phyloP scores from a whole-genome alignment of 2,329 filamentous ascomycete genomes.

The Sclerotiophoma versabilis region DNA sequence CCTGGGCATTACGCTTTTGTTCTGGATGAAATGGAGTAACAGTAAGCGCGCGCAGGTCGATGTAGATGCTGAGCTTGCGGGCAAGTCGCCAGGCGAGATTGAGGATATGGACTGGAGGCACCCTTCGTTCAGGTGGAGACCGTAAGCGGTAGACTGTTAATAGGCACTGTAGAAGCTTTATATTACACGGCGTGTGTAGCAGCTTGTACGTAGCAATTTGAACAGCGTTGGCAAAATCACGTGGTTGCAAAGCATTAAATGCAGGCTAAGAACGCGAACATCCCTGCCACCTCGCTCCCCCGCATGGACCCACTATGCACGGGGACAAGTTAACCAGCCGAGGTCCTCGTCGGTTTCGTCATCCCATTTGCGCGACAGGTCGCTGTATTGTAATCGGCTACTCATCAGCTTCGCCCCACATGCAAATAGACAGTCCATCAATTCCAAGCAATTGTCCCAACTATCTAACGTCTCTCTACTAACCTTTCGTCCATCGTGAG shows the following conservation, averaged over 20 bases:
- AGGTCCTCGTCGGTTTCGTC: constrained; percentile 11
- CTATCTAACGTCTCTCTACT: too few species aligned
- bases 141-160: constrained; percentile 27
- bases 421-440: neutral
- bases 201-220: neutral
- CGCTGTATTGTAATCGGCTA: neutral
- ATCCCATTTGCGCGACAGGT: too few species aligned
- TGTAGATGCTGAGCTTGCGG: constrained; percentile 63
- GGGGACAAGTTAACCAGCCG: constrained; percentile 10
- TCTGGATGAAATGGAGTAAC: constrained; percentile 72
- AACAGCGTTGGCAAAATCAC: too few species aligned
- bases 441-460: neutral
- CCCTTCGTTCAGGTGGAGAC: constrained; percentile 69
- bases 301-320: constrained; percentile 1
- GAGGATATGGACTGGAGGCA: constrained; percentile 56
- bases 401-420: neutral
- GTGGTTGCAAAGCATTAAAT: too few species aligned
- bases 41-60: constrained; percentile 62
- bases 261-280: neutral
- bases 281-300: constrained; percentile 5
- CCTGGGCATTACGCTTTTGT: constrained; percentile 55
- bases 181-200: neutral
- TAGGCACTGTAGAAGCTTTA: neutral
- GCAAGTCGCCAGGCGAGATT: constrained; percentile 48
- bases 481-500: too few species aligned